Base-by-base conservation (phyloP, 1,139 yeast genomes). In the Kodamaea sp. region DNA sequence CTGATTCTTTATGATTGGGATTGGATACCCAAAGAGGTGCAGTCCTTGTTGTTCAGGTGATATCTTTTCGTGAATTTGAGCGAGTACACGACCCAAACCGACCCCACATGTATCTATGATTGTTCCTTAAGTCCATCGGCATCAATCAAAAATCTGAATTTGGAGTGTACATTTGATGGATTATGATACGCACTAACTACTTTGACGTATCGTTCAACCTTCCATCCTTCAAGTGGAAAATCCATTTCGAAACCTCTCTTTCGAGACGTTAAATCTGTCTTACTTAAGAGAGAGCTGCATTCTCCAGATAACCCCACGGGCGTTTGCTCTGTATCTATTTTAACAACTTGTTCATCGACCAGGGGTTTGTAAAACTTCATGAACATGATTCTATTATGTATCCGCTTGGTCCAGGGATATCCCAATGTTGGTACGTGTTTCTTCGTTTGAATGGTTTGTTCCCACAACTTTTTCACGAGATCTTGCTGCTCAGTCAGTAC, bases 341-440 rank as follows among this genome's bases (percentile, higher is more conserved):
- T 9, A 4, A 9, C 12, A 16, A 31, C 34, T n/a, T 25, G 12
- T 14, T 31, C 19, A 16, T 9, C 22, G 7, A 34, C 35, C 8
- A 26, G 29, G 3, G 72, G 72, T 26, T 48, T 50, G 39, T 69
- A 70, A 3, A 51, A 38, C 36, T 69, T 70, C 57, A 54, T 51
- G 11, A 70, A 41, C 38, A 67, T 44, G 4, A 70, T 53, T 32
- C 69, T 49, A 18, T 56, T 57, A 9, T 51, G 41, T 7, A 67
- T 51, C 14, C 65, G 51, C 32, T 59, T 61, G 12, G 63, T 47
- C 76, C 76, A 70, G 5, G 61, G 58, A 39, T 66, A 63, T 0
- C 75, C 75, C 29, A 70, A 48, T 5, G 73, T 60, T 0, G 75
- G 73, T 2, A 69, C 58, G 12, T 53, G 55, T 28, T 43, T 51